A percentile compares a stretch with the other conserved stretches of the same genome.
phyloP scores from a whole-genome alignment of 768 basidiomycete genomes.

The Botryobasidium botryosum region DNA sequence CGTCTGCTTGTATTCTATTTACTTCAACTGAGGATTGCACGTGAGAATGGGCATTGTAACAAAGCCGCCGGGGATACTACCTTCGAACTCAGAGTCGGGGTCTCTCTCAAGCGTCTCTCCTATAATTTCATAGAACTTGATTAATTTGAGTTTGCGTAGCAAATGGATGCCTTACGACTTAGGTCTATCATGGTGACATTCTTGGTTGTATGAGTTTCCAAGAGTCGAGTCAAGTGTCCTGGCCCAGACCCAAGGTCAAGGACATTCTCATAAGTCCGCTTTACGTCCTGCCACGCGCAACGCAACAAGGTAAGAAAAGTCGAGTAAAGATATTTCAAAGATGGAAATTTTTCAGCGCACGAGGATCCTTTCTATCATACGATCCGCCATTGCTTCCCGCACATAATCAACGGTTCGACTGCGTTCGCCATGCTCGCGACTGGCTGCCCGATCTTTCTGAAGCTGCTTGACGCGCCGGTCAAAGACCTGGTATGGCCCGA shows the following conservation, averaged over 20 bases:
- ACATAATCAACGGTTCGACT: constrained; percentile 84
- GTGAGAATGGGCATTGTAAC: background rate
- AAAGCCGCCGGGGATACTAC: constrained; percentile 23
- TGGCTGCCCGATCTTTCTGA: constrained; percentile 63
- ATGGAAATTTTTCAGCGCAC: constrained; percentile 26
- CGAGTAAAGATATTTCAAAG: background rate
- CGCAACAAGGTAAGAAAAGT: constrained; percentile 6
- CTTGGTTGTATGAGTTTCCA: constrained; percentile 47
- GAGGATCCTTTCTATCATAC: constrained; percentile 78
- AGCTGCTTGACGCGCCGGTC: constrained; percentile 61
- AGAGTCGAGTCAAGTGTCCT: constrained; percentile 76
- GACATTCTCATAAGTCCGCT: constrained; percentile 58
- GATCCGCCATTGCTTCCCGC: constrained; percentile 75
- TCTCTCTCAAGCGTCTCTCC: constrained; percentile 62
- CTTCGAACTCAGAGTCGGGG: constrained; percentile 60
- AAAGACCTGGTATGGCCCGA: constrained; percentile 68
- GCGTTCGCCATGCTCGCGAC: constrained; percentile 34
- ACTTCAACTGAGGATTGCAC: constrained; percentile 44
- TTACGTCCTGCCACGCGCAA: constrained; percentile 58
- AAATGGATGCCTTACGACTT: constrained; percentile 38
- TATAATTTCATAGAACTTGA: constrained; percentile 19
- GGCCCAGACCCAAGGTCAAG: constrained; percentile 83
- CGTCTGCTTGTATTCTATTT: constrained; percentile 64
- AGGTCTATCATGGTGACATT: constrained; percentile 76
- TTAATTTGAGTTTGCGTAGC: background rate